Conservation (phyloP, 192 early-diverging fungal genomes). For the Linnemannia exigua region DNA sequence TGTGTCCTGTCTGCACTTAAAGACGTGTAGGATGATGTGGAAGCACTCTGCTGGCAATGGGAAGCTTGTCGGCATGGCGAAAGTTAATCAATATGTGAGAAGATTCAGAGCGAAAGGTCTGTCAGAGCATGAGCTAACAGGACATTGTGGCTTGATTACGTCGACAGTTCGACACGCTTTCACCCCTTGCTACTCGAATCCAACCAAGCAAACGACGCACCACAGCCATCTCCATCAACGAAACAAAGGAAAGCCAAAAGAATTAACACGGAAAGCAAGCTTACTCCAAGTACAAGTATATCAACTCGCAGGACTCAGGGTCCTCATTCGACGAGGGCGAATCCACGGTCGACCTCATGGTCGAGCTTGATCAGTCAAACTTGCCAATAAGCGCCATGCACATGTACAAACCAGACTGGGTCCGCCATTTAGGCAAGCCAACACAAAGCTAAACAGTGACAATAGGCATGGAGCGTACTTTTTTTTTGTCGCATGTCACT, state of each 20-base stretch:
- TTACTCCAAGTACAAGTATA: background rate
- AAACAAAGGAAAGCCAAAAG: too few relatives aligned
- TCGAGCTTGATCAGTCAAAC: background rate
- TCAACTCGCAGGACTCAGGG: background rate
- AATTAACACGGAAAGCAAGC: background rate
- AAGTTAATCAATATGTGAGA: too few relatives aligned
- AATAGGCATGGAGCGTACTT: too few relatives aligned
- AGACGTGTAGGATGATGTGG: background rate
- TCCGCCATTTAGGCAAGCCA: conserved; percentile 43
- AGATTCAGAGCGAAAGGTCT: too few relatives aligned
- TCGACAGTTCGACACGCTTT: too few relatives aligned
- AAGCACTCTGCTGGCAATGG: background rate
- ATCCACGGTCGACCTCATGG: too few relatives aligned
- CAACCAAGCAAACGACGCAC: background rate
- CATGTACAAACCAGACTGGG: conserved; percentile 55
- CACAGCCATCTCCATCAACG: background rate
- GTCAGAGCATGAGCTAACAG: too few relatives aligned
- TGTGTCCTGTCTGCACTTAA: background rate
- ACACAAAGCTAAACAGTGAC: too few relatives aligned
- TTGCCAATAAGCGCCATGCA: conserved; percentile 26
- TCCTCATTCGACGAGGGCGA: background rate
- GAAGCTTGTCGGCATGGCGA: background rate
- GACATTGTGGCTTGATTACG: too few relatives aligned
- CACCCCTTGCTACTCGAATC: too few relatives aligned
- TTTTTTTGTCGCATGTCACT: too few relatives aligned